Conservation (phyloP, 345 rosid species). For the Pistacia atlantica region DNA sequence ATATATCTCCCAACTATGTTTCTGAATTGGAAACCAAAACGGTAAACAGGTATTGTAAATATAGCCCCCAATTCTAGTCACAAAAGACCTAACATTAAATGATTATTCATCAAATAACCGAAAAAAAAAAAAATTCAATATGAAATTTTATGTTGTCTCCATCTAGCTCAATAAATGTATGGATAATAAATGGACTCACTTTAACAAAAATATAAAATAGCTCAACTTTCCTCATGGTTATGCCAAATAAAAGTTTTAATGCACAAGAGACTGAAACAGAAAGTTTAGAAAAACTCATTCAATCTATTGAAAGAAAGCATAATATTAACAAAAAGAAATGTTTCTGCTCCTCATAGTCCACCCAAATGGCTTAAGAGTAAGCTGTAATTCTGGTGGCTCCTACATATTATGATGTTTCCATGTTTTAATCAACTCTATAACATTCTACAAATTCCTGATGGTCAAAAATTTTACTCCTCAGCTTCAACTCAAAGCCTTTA, state of each 20-base stretch:
- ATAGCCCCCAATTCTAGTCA: neutral
- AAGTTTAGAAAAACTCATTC: neutral
- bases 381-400: neutral
- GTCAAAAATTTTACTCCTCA: neutral
- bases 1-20: slow-evolving; percentile 32
- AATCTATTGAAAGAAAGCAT: neutral
- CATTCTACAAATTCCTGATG: neutral
- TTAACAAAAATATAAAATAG: slow-evolving; percentile 5
- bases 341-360: neutral
- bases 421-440: neutral
- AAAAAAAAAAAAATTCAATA: neutral
- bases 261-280: neutral
- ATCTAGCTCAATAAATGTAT: slow-evolving; percentile 4
- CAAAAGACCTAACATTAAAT: neutral
- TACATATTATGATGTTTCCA: neutral
- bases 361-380: neutral
- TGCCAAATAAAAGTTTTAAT: neutral
- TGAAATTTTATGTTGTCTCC: neutral
- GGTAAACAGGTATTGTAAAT: slow-evolving; percentile 16
- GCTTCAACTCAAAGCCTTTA: neutral
- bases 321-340: neutral
- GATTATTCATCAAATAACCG: neutral
- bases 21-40: slow-evolving; percentile 37
- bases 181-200: slow-evolving; percentile 3
- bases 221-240: neutral